Evolutionary conservation across 2,329 filamentous ascomycete species (phyloP).

Genomic region (Teratosphaeria epicoccoides): DNA sequence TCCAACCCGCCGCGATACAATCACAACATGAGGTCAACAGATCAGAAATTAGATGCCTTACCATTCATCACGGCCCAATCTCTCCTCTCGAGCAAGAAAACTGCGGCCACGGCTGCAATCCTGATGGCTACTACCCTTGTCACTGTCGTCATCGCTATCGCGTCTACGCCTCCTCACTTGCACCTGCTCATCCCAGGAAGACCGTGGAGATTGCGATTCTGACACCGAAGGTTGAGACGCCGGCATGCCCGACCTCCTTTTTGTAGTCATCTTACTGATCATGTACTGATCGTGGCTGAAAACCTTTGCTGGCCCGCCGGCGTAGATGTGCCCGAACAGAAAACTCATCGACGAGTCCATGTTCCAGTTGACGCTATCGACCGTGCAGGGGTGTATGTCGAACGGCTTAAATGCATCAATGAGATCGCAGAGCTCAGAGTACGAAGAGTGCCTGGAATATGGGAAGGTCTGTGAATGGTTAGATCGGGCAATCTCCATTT

Average conservation of each 20-base stretch:
- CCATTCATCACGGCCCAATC: neutral
- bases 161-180: neutral
- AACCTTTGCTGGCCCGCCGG: constrained; percentile 25
- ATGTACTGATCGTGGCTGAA: constrained; percentile 60
- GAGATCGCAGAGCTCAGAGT: constrained; percentile 63
- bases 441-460: constrained; percentile 83
- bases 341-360: constrained; percentile 51
- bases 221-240: neutral
- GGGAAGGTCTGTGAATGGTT: constrained; percentile 48
- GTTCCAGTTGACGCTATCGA: constrained; percentile 52
- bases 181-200: neutral
- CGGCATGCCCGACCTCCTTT: neutral
- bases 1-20: no score
- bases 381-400: constrained; percentile 75
- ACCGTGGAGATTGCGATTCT: neutral
- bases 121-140: neutral
- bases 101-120: neutral
- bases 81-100: neutral
- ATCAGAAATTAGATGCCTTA: neutral
- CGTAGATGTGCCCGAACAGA: constrained; percentile 64
- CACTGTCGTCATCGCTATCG: neutral
- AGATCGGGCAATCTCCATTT: neutral
- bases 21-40: no score
- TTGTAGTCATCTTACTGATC: constrained; percentile 21
- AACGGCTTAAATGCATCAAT: constrained; percentile 57